A percentile compares a stretch with the other conserved stretches of the same genome.
phyloP scores from a whole-genome alignment of 768 basidiomycete species.

The Steccherinum ochraceum region DNA sequence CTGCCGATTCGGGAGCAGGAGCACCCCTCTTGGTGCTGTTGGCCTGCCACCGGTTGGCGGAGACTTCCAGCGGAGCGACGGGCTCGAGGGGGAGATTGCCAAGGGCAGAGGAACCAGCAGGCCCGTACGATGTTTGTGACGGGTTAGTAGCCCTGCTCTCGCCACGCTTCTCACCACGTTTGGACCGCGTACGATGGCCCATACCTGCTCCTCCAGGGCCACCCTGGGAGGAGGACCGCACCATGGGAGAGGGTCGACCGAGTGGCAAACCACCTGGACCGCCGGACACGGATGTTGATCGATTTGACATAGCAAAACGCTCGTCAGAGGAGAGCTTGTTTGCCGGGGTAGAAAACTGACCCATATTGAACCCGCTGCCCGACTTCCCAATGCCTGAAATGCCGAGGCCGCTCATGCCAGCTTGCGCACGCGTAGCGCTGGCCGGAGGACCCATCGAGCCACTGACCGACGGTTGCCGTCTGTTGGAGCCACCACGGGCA shows the following conservation, averaged over 20 bases:
- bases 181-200: conserved; percentile 64
- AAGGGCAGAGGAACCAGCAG: not conserved
- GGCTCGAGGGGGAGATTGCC: conserved; percentile 42
- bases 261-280: conserved; percentile 41
- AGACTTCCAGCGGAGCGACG: conserved; percentile 67
- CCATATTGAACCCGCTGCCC: conserved; percentile 47
- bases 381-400: conserved; percentile 30
- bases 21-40: conserved; percentile 35
- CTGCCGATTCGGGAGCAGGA: conserved; percentile 38
- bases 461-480: conserved; percentile 42
- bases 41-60: conserved; percentile 83
- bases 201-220: conserved; percentile 42
- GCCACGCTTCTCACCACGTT: conserved; percentile 77
- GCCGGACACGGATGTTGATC: conserved; percentile 54
- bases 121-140: conserved; percentile 10
- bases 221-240: conserved; percentile 50
- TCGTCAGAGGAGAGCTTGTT: conserved; percentile 72
- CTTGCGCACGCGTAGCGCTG: conserved; percentile 31
- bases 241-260: conserved; percentile 48
- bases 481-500: conserved; percentile 59
- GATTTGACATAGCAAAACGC: conserved; percentile 47
- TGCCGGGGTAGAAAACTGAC: conserved; percentile 51
- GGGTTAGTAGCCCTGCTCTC: conserved; percentile 35
- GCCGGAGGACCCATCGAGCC: conserved; percentile 30
- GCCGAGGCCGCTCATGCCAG: conserved; percentile 45